phyloP scores from a whole-genome alignment of 1,139 yeast genomes.

The Entelexis paramagnoliae region DNA sequence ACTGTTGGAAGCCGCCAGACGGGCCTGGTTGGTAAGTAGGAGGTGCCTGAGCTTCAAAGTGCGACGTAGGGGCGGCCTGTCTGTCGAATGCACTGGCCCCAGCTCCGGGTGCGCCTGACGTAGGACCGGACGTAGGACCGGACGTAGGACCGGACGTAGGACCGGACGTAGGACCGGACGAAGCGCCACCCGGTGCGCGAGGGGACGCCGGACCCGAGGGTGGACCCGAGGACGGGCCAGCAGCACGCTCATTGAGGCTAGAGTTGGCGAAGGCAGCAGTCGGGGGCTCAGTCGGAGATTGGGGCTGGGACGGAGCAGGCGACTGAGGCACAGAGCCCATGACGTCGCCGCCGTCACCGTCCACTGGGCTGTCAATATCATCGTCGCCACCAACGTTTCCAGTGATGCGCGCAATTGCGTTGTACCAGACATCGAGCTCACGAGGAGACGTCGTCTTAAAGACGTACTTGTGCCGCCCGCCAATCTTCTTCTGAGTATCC shows the following conservation, averaged over 20 bases:
- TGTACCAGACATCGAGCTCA: constrained; percentile 41
- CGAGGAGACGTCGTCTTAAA: constrained; percentile 39
- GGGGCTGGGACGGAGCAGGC: neutral
- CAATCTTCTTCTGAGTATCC: constrained; percentile 33
- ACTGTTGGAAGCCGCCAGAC: neutral
- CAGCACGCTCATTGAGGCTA: constrained; percentile 1
- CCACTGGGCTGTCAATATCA: constrained; percentile 11
- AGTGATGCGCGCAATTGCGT: constrained; percentile 29
- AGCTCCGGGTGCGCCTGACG: no score
- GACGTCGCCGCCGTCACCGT: neutral
- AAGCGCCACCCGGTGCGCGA: neutral
- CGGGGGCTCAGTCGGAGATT: constrained; percentile 16
- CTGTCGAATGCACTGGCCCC: no score
- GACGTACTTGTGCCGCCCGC: constrained; percentile 33
- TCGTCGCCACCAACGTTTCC: constrained; percentile 16
- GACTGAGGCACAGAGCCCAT: neutral
- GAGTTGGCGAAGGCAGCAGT: constrained; percentile 12
- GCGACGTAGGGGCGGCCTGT: no score
- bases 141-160: no score
- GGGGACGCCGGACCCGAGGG: neutral
- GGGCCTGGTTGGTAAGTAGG: neutral
- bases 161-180: neutral
- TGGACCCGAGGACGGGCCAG: neutral
- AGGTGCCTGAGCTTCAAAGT: no score
- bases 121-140: no score